Base-by-base conservation (phyloP, 2,329 filamentous ascomycete species). In the Cladophialophora carrionii region DNA sequence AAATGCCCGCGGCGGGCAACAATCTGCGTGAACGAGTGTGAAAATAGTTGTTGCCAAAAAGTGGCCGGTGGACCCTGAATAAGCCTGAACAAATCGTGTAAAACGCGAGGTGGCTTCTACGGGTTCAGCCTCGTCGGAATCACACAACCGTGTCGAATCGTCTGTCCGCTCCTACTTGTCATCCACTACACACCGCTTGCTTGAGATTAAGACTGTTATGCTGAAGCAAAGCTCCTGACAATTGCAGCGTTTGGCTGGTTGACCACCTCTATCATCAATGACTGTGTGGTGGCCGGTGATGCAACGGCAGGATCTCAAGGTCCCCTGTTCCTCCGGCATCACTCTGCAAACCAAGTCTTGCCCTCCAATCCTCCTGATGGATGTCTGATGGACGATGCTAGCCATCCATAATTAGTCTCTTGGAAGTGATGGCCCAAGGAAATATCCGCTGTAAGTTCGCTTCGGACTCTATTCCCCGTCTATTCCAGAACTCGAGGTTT, bases 1-100 rank as follows among this genome's bases (percentile, higher is more conserved):
- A 51, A 51, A 51, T 51, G 22, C 48, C 20, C 9, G 24, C 48
- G 9, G 48, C 22, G 10, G 48, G 1, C 20, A 49, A 26, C 48
- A 29, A 26, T 7, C 26, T 7, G 37, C 8, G 48, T 26, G 8
- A 51, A 51, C 22, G 20, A 51, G 48, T 26, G 37, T 43, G 37
- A 43, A 20, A 8, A 43, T 17, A 5, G n/a, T 20, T 43, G 37
- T 20, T n/a, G 14, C 37, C 7, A 26, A 51, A 49, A 51, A 51
- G 48, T 51, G 48, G 48, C 48, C 48, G 22, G 48, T 51, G 48
- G 48, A 51, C 48, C 48, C 48, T 51, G 46, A 41, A 49, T n/a
- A 24, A 24, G 22, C 22, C 20, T 49, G 48, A 26, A 51, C 48
- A 43, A 43, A n/a, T n/a, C 3, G 26, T 29, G 26, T 6, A 29